These are phyloP conservation scores for Gomphus sp. DNA, from an alignment of 1,284 basidiomycete genomes.

Conservation along the genomic window DNA sequence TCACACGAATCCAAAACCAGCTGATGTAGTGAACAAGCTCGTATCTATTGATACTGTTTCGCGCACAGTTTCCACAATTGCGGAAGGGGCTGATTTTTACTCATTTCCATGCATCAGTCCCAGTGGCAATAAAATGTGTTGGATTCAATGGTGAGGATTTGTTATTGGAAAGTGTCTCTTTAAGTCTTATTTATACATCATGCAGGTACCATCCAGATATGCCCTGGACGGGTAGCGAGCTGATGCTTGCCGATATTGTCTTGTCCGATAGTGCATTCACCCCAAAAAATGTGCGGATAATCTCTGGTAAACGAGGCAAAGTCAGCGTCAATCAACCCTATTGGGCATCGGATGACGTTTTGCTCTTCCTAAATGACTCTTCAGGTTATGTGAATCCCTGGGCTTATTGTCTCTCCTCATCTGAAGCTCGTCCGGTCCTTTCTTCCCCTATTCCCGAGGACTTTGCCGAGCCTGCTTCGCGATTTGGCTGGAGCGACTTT, in stretches of 20 bases:
- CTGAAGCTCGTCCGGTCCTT: constrained; percentile 31
- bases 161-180: neutral
- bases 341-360: constrained; percentile 48
- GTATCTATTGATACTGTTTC: constrained; percentile 41
- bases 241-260: constrained; percentile 39
- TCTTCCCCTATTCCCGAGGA: constrained; percentile 40
- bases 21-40: constrained; percentile 47
- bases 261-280: constrained; percentile 16
- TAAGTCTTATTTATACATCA: constrained; percentile 6
- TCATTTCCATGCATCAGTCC: constrained; percentile 53
- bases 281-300: constrained; percentile 24
- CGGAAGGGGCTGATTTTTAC: constrained; percentile 62
- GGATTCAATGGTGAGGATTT: constrained; percentile 50
- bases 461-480: constrained; percentile 53
- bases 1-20: constrained; percentile 50
- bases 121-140: constrained; percentile 55
- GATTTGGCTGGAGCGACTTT: constrained; percentile 39
- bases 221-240: constrained; percentile 69
- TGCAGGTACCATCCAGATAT: constrained; percentile 55
- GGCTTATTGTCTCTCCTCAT: constrained; percentile 29
- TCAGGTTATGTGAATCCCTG: constrained; percentile 69
- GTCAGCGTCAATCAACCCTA: constrained; percentile 39
- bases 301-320: constrained; percentile 40
- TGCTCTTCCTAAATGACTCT: constrained; percentile 62
- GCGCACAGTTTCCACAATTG: constrained; percentile 32